These are phyloP conservation scores for Calonectria hawksworthii DNA, from an alignment of 2,329 filamentous ascomycete species.

Conservation along the genomic window DNA sequence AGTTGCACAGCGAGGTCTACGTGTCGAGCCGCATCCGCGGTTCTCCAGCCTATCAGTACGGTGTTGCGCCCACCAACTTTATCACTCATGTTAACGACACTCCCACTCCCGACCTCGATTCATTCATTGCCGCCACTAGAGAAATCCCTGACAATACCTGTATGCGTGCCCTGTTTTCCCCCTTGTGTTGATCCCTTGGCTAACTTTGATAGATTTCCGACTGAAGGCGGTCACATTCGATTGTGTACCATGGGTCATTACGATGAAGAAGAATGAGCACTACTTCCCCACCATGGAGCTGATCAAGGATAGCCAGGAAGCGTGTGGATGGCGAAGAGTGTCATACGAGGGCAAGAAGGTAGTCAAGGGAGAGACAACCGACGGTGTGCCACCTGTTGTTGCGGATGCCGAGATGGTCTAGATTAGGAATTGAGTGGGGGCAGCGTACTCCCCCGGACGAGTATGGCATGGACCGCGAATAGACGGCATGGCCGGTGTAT, in stretches of 20 bases:
- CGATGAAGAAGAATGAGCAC: constrained; percentile 99
- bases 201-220: constrained; percentile 80
- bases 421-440: background rate
- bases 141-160: constrained; percentile 96
- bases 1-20: constrained; percentile 96
- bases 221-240: constrained; percentile 98
- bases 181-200: constrained; percentile 1
- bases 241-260: constrained; percentile 98
- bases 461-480: background rate
- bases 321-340: constrained; percentile 73
- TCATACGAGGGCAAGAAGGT: constrained; percentile 71
- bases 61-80: constrained; percentile 95
- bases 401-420: constrained; percentile 62
- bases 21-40: constrained; percentile 89
- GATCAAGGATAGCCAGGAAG: constrained; percentile 72
- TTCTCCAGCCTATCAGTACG: constrained; percentile 89
- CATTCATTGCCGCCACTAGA: constrained; percentile 85
- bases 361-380: constrained; percentile 67
- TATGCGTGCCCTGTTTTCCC: constrained; percentile 55
- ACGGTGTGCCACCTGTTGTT: constrained; percentile 60
- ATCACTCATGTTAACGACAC: constrained; percentile 95
- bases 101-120: constrained; percentile 83
- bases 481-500: constrained; percentile 23
- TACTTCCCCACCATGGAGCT: constrained; percentile 84
- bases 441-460: background rate